Evolutionary conservation across 2,329 filamentous ascomycete species (phyloP), one percentile per base, ranked within the genome.

Genomic region (Trichoderma brevicompactum): DNA sequence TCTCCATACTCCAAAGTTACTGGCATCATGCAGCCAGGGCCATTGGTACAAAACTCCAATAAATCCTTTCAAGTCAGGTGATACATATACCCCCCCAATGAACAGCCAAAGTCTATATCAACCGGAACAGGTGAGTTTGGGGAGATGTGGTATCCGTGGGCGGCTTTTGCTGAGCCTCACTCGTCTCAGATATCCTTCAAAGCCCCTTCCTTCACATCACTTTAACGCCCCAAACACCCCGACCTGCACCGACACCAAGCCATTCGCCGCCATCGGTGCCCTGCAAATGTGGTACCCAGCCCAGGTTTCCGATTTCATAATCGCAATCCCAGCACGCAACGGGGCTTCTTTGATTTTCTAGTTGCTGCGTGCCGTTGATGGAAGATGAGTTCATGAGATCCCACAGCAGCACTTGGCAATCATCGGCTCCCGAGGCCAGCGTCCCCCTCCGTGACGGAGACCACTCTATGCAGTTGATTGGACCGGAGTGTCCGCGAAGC

Each of bases 401-500:
- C 95, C 95, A 99, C 15, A 97, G 84, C 38, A 98, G 83, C 2
- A 98, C 94, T 70, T 95, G 87, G 69, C 89, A 94, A 77, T 99
- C 95, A 73, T 99, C 95, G 6, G 85, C 95, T 40, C 95, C 95
- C 0, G 92, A 96, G 15, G 94, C 94, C 17, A 99, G 86, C 69
- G 94, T 91, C 28, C 95, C 95, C 72, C 95, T 86, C 66, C 94
- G 87, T 64, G 88, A 86, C 0, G 93, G 94, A 8, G 92, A 96
- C 95, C 95, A 99, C 79, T 99, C 95, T 66, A 98, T 91, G 73
- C 91, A 95, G 79, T 96, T 98, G 65, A 99, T 86, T 7, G 92
- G 79, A 5, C 92, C 91, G 23, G 88, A 87, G 74, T 99, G 94
- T 23, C 95, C 95, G 54, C 92, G 92, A 43, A 99, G 87, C 76